phyloP scores from a whole-genome alignment of 257 asterid genomes.

The Solanum habrochaites region DNA sequence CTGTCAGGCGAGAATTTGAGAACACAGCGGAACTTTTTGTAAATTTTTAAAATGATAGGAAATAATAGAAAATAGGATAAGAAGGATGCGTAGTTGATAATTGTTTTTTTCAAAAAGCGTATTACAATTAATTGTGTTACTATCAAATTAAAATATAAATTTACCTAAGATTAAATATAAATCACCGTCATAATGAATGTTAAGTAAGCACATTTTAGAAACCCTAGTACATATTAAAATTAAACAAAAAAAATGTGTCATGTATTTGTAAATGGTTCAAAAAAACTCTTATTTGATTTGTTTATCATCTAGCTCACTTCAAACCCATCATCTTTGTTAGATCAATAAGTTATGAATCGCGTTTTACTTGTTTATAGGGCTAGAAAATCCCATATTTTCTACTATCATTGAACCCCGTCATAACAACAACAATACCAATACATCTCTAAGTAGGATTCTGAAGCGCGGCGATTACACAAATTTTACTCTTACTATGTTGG shows the following conservation, averaged over 20 bases:
- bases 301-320: background rate
- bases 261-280: background rate
- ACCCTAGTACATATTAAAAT: background rate
- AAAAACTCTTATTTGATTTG: background rate
- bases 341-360: background rate
- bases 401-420: background rate
- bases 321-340: background rate
- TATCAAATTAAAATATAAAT: no score
- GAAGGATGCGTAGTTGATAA: no score
- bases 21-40: fast-evolving
- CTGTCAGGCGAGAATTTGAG: no score
- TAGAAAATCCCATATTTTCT: background rate
- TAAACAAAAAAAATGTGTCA: background rate
- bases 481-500: background rate
- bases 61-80: no score
- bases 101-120: no score
- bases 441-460: no score
- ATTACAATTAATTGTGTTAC: no score
- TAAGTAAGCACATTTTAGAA: background rate
- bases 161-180: no score
- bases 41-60: no score
- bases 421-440: no score
- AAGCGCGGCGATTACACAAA: background rate
- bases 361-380: background rate
- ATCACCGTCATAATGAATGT: no score